Evolutionary conservation across 1,284 basidiomycete genomes (phyloP).

Genomic region (Ceratobasidium sp.): DNA sequence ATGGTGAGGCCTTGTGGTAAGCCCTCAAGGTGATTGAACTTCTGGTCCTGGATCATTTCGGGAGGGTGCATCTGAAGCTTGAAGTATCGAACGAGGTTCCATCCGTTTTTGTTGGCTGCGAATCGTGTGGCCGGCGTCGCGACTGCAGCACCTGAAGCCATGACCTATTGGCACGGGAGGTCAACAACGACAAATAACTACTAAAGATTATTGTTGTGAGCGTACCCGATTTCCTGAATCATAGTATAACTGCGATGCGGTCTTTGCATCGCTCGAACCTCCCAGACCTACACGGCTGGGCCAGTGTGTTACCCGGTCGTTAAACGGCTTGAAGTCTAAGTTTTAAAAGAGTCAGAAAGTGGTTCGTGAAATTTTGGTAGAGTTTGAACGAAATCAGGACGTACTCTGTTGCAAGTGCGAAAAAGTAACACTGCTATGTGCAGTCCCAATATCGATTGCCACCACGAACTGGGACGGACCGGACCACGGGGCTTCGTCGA

Average conservation of each 20-base stretch:
- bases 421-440: constrained; percentile 32
- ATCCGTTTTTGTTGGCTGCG: constrained; percentile 1
- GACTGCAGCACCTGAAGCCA: constrained; percentile 15
- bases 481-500: constrained; percentile 20
- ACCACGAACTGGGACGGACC: constrained; percentile 7
- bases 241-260: neutral
- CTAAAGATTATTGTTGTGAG: neutral
- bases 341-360: neutral
- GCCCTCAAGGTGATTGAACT: constrained; percentile 8
- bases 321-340: neutral
- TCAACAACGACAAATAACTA: neutral
- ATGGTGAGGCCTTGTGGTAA: constrained; percentile 10
- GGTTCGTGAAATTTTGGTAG: no score
- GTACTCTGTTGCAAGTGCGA: constrained; percentile 14
- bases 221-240: constrained; percentile 6
- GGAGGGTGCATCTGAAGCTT: constrained; percentile 28
- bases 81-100: constrained; percentile 31
- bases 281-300: constrained; percentile 4
- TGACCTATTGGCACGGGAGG: neutral
- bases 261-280: constrained; percentile 6
- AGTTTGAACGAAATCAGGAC: neutral
- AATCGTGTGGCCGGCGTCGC: constrained; percentile 3
- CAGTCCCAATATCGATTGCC: constrained; percentile 22
- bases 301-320: constrained; percentile 24
- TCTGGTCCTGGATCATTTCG: constrained; percentile 1